Percentiles rank a stretch among this genome's conserved stretches.
Evolutionary conservation across 306 rosid genomes (phyloP).

Genomic region (Castanea mollissima): DNA sequence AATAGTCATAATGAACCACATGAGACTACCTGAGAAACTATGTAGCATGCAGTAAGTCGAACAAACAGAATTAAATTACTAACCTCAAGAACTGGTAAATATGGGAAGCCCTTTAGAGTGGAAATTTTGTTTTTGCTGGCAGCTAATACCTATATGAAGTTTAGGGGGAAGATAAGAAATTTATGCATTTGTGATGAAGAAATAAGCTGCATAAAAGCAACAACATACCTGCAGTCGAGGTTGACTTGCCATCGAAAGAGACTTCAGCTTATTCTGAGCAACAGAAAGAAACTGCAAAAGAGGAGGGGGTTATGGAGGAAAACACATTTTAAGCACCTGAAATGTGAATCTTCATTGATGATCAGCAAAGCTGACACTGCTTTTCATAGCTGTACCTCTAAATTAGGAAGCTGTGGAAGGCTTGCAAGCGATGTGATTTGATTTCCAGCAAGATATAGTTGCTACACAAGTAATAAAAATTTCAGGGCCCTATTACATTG

Average conservation of each 20-base stretch:
- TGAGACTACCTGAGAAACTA: not conserved
- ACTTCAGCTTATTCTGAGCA: conserved; percentile 95
- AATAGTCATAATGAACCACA: not conserved
- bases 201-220: conserved; percentile 12
- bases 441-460: conserved; percentile 98
- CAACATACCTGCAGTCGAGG: conserved; percentile 93
- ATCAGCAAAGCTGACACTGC: conserved; percentile 12
- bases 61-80: conserved; percentile 23
- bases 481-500: conserved; percentile 6
- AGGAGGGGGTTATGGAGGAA: conserved; percentile 6
- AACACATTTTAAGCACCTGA: conserved; percentile 8
- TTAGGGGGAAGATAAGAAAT: conserved; percentile 1
- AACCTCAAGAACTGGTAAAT: conserved; percentile 94
- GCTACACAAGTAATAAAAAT: conserved; percentile 47
- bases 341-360: conserved; percentile 13
- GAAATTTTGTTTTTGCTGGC: conserved; percentile 96
- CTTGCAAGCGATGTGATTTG: conserved; percentile 95
- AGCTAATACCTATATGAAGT: conserved; percentile 81
- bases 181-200: not conserved
- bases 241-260: conserved; percentile 95
- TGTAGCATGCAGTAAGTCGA: not conserved
- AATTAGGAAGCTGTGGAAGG: conserved; percentile 93
- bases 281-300: conserved; percentile 85
- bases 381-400: conserved; percentile 68
- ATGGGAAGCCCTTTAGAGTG: conserved; percentile 87